A percentile compares a stretch with the other conserved stretches of the same genome.
These are phyloP conservation scores for Tuber brumale DNA, from an alignment of 495 filamentous ascomycete species.

Conservation along the genomic window DNA sequence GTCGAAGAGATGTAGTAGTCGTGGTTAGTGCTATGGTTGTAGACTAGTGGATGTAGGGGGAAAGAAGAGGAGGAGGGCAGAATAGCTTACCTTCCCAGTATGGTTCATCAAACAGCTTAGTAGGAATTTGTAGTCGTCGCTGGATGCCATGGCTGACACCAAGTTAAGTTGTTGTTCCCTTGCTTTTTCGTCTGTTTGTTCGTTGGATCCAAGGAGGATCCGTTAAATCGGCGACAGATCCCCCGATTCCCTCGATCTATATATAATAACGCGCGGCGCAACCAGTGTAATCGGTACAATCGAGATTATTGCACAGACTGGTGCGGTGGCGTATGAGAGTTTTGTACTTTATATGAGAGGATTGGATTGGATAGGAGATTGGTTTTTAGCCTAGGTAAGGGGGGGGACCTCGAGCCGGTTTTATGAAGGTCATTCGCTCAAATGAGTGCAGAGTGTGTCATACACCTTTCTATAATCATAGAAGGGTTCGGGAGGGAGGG, in stretches of 20 bases:
- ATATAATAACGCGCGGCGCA: not conserved
- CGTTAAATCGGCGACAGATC: not conserved
- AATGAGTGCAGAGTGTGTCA: not conserved
- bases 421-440: not conserved
- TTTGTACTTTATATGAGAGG: not conserved
- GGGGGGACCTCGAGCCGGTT: not conserved
- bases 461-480: not conserved
- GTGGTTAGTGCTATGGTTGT: not conserved
- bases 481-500: not conserved
- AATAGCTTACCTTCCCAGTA: slow-evolving; percentile 12
- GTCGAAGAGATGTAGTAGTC: not conserved
- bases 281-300: not conserved
- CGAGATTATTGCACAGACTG: not conserved
- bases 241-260: not conserved
- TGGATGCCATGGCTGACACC: slow-evolving; percentile 20
- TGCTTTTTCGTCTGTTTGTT: not conserved
- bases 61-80: not conserved
- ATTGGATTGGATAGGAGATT: not conserved
- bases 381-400: not conserved
- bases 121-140: slow-evolving; percentile 21
- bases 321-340: not conserved
- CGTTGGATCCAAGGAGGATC: not conserved
- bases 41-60: not conserved
- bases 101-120: slow-evolving; percentile 18
- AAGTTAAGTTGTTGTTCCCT: not conserved